Base-by-base conservation (phyloP, 257 asterid genomes). In the Osmanthus fragrans region DNA sequence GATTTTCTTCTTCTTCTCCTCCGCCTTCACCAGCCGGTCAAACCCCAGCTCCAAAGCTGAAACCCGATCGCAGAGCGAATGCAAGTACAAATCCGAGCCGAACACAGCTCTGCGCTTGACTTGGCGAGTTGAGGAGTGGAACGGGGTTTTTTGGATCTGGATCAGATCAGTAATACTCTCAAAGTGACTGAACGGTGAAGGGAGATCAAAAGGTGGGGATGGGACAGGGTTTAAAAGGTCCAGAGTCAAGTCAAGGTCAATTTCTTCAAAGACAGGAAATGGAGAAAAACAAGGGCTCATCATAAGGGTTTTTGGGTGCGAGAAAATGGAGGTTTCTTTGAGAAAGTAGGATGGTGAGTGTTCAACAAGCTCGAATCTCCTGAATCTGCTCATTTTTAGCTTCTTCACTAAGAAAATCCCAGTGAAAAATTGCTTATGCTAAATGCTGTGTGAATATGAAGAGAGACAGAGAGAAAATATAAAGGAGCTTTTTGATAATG, bases 111-210 rank as follows among this genome's bases (percentile, higher is more conserved):
- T 82, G 73, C 86, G 96, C 49, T 80, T 78, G 70, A 86, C 82
- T 21, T 89, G 88, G 86, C 91, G 92, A 33, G 92, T 76, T 2
- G 90, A 54, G 79, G 83, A 45, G 80, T 37, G 79, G 73, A 88
- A 77, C 0, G 96, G 92, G 73, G 89, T 80, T 66, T 67, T 84
- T 42, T 85, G 84, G 85, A 93, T 85, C 92, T 87, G 99, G 86
- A 90, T 86, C 89, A 93, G 96, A 88, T 95, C 97, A 39, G 94
- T 76, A 69, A 92, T 66, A 69, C 89, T 70, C 66, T 85, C 91
- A 70, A 91, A 83, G 13, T 85, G 89, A 4, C 89, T 85, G 73
- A 87, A 72, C 1, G 76, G 71, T 3, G 80, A 69, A 8, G 73
- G 42, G 40, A 74, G 60, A 58, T 74, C 78, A 42, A 54, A 64